Evolutionary conservation across 73 alveolate genomes (phyloP).

Genomic region (Tetrahymena elliotti): DNA sequence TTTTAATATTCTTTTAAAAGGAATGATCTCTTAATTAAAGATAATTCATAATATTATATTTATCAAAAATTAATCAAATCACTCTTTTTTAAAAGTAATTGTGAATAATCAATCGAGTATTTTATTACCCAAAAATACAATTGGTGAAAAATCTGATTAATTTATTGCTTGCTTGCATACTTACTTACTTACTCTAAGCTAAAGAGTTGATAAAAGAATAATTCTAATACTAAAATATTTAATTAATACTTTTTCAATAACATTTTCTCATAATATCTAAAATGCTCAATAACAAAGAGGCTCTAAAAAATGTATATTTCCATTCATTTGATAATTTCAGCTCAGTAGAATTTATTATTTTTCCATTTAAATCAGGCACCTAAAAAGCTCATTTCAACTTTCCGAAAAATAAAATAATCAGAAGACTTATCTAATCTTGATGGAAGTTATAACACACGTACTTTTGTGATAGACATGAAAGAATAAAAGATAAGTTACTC

Average conservation of each 20-base stretch:
- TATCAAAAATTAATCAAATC: background rate
- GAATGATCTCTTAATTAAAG: background rate
- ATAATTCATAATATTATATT: background rate
- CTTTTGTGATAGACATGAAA: background rate
- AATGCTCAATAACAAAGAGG: background rate
- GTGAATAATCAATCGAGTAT: too few species aligned
- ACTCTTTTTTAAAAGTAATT: background rate
- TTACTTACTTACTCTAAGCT: background rate
- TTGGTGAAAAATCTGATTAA: background rate
- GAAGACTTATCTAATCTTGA: background rate
- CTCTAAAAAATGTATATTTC: background rate
- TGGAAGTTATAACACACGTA: background rate
- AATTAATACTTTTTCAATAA: background rate
- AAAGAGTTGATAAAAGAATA: background rate
- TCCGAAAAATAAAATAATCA: background rate
- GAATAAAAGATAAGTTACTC: background rate
- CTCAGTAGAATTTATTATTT: background rate
- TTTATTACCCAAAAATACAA: too few species aligned
- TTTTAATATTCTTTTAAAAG: too few species aligned
- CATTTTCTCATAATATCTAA: background rate
- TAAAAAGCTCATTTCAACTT: background rate
- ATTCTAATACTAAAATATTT: background rate
- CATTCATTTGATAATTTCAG: background rate
- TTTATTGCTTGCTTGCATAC: too few species aligned
- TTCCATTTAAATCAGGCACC: background rate